These are phyloP conservation scores for Santalum album DNA, from an alignment of 164 flowering plant species.

Conservation along the genomic window DNA sequence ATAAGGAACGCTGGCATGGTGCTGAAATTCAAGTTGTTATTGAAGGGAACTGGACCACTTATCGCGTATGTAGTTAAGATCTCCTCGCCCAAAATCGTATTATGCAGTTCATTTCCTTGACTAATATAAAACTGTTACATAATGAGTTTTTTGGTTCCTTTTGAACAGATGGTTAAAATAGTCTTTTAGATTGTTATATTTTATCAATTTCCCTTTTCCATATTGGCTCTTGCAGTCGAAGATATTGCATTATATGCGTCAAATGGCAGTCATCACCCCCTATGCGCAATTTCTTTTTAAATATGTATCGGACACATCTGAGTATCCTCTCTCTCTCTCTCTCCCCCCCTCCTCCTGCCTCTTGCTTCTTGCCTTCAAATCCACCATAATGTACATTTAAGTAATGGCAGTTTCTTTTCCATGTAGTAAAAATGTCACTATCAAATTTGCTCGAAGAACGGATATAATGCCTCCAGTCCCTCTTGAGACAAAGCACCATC, in stretches of 20 bases:
- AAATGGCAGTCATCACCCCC: conserved; percentile 98
- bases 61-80: conserved; percentile 83
- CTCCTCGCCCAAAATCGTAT: too few relatives aligned
- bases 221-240: conserved; percentile 61
- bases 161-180: background rate
- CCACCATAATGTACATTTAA: background rate
- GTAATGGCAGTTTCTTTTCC: conserved; percentile 4
- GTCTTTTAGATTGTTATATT: conserved; percentile 1
- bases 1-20: conserved; percentile 84
- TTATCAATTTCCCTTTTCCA: conserved; percentile 8
- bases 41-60: conserved; percentile 98
- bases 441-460: conserved; percentile 84
- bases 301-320: conserved; percentile 67
- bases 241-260: conserved; percentile 97
- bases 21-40: conserved; percentile 97
- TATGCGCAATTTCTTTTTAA: conserved; percentile 89
- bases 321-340: conserved; percentile 33
- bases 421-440: conserved; percentile 75
- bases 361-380: background rate
- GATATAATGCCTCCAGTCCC: conserved; percentile 98
- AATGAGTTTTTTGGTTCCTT: background rate
- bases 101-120: too few relatives aligned
- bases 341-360: conserved; percentile 17
- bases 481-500: conserved; percentile 89
- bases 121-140: too few relatives aligned